Conservation (phyloP, 2,329 filamentous ascomycete genomes). For the Diplodia mutila region DNA sequence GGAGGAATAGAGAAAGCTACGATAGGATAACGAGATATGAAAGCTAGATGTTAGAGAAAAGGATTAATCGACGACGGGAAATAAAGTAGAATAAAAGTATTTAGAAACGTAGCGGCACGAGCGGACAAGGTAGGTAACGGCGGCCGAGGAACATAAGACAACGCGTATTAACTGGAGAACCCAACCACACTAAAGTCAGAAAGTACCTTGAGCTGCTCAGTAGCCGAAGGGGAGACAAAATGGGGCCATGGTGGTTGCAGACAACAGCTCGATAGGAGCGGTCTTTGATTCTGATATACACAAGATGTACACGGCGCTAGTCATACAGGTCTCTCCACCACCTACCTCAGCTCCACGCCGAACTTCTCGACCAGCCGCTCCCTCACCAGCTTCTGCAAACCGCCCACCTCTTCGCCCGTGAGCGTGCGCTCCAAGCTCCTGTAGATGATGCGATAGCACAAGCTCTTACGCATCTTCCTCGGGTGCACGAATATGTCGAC, state of each 20-base stretch:
- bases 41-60: background rate
- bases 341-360: slow-evolving; percentile 77
- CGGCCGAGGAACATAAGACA: background rate
- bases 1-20: background rate
- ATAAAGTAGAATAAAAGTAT: background rate
- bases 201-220: no score
- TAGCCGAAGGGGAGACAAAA: no score
- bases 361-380: slow-evolving; percentile 68
- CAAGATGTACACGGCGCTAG: background rate
- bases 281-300: background rate
- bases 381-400: slow-evolving; percentile 71
- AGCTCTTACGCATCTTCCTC: slow-evolving; percentile 77
- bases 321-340: background rate
- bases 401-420: slow-evolving; percentile 79
- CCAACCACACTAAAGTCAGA: no score
- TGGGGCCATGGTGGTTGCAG: background rate
- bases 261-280: background rate
- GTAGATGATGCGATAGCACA: slow-evolving; percentile 94
- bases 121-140: background rate
- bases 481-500: slow-evolving; percentile 89
- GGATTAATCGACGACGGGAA: no score
- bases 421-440: slow-evolving; percentile 88
- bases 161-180: background rate
- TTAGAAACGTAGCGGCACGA: background rate
- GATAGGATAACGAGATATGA: background rate